A percentile compares a stretch with the other conserved stretches of the same genome.
These are phyloP conservation scores for Boletus bicolor DNA, from an alignment of 768 basidiomycete species.

Conservation along the genomic window DNA sequence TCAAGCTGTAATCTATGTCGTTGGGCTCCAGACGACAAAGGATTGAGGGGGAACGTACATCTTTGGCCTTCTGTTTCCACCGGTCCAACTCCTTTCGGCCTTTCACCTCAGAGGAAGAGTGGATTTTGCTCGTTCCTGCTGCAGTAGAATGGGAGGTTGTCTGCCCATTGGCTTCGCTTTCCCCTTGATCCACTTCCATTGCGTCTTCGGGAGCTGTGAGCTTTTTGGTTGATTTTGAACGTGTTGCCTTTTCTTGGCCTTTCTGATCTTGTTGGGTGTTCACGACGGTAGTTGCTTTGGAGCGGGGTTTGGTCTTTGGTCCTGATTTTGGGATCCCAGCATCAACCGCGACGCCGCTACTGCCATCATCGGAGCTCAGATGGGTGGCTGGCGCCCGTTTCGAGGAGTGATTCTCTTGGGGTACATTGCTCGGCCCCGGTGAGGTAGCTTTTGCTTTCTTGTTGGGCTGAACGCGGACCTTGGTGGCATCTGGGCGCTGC, in stretches of 20 bases:
- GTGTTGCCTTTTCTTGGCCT: constrained; percentile 6
- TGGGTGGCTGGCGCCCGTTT: constrained; percentile 9
- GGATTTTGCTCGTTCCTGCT: constrained; percentile 12
- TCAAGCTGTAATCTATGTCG: constrained; percentile 25
- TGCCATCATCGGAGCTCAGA: not conserved
- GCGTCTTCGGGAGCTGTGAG: not conserved
- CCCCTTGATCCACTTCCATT: constrained; percentile 16
- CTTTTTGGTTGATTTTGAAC: constrained; percentile 12
- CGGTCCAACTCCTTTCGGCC: constrained; percentile 26
- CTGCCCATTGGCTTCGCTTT: not conserved
- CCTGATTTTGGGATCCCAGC: not conserved
- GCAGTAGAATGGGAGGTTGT: not conserved
- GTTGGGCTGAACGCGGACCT: constrained; percentile 15
- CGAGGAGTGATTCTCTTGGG: constrained; percentile 15
- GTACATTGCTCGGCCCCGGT: constrained; percentile 11
- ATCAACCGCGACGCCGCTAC: constrained; percentile 1
- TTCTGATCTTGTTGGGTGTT: constrained; percentile 10
- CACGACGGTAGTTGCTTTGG: constrained; percentile 5
- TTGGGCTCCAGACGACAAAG: not conserved
- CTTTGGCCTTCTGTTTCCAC: constrained; percentile 31
- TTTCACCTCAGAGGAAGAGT: constrained; percentile 13
- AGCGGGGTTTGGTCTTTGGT: constrained; percentile 18
- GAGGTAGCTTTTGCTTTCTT: constrained; percentile 19
- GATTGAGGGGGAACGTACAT: constrained; percentile 12
- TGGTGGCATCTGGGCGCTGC: constrained; percentile 8